Conservation (phyloP, 257 asterid species). For the Przewalskia tangutica region DNA sequence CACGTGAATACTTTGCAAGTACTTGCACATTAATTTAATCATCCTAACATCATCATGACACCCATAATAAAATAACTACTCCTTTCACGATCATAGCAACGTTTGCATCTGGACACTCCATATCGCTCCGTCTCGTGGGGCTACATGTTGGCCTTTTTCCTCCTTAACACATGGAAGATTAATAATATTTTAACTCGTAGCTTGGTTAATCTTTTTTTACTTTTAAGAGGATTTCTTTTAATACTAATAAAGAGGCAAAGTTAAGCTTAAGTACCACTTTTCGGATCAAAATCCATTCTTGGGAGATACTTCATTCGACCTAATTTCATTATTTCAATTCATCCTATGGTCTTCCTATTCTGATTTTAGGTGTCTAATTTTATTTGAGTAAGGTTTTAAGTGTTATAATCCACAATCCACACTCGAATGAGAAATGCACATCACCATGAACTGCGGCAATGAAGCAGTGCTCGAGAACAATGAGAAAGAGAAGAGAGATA, state of each 20-base stretch:
- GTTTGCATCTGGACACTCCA: neutral
- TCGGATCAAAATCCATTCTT: neutral
- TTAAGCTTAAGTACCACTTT: neutral
- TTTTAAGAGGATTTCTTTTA: neutral
- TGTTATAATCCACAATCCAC: too few species aligned
- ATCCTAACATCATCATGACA: constrained; percentile 20
- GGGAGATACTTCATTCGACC: neutral
- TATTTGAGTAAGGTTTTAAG: neutral
- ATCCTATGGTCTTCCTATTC: neutral
- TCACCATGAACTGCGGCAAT: too few species aligned
- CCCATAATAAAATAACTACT: neutral
- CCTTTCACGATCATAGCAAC: neutral
- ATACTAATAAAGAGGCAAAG: neutral
- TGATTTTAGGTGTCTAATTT: neutral
- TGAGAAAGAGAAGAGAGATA: too few species aligned
- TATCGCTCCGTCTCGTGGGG: neutral
- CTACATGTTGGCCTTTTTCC: neutral
- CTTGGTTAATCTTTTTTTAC: neutral
- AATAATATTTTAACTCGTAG: neutral
- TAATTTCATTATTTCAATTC: neutral
- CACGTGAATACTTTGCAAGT: neutral
- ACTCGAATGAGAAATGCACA: too few species aligned
- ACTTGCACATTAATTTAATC: neutral
- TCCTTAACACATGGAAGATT: neutral
- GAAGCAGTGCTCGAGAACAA: too few species aligned